A percentile compares a stretch with the other conserved stretches of the same genome.
Conservation (phyloP, 345 rosid genomes). For the Salix purpurea region DNA sequence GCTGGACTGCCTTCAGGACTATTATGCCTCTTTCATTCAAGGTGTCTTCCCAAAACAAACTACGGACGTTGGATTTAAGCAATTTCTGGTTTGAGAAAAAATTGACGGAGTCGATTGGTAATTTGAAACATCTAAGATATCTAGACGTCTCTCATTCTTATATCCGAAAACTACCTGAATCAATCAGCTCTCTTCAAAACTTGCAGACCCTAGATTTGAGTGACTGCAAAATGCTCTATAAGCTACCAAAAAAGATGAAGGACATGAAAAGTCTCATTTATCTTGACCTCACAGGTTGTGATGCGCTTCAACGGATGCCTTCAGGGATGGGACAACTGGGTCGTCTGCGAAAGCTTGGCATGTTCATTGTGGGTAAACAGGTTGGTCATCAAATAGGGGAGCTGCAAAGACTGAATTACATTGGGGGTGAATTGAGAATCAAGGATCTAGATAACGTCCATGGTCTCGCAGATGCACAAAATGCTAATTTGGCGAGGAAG, state of each 20-base stretch:
- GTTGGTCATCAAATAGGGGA: background rate
- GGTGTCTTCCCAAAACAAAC: too few relatives aligned
- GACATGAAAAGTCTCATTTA: background rate
- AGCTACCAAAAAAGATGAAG: background rate
- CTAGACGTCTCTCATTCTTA: background rate
- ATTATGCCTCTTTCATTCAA: too few relatives aligned
- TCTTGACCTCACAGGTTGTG: background rate
- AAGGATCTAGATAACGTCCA: background rate
- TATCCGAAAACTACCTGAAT: constrained; percentile 14
- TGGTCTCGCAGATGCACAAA: constrained; percentile 9
- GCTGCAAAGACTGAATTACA: constrained; percentile 1
- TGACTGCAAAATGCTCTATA: background rate
- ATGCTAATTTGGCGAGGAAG: constrained; percentile 15
- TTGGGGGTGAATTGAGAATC: constrained; percentile 9
- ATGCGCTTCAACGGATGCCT: background rate
- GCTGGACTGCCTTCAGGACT: too few relatives aligned
- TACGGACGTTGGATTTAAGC: too few relatives aligned
- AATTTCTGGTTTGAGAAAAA: rapidly evolving
- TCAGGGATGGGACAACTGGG: constrained; percentile 5
- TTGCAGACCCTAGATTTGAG: constrained; percentile 13
- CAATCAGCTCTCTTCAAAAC: constrained; percentile 12
- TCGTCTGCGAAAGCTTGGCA: constrained; percentile 5
- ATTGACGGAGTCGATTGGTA: background rate
- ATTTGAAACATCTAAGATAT: constrained; percentile 21
- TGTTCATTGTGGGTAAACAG: constrained; percentile 12